Conservation (phyloP, 2,329 filamentous ascomycete genomes). For the Cladosporium sp. region DNA sequence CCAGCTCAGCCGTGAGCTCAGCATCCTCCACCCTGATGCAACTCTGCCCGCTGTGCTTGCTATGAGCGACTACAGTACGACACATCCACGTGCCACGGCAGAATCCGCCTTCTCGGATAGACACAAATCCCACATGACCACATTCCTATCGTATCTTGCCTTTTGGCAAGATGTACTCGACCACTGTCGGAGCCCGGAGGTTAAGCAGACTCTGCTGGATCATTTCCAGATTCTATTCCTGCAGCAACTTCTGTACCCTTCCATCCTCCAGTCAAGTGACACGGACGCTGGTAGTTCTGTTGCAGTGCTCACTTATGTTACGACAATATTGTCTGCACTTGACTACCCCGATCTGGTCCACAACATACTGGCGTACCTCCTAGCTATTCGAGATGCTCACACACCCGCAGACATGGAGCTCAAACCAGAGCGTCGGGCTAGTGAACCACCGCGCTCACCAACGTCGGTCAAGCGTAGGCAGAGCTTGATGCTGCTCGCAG, state of each 20-base stretch:
- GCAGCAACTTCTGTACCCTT: conserved; percentile 93
- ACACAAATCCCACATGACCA: conserved; percentile 82
- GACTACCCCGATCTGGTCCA: conserved; percentile 94
- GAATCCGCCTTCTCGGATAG: conserved; percentile 69
- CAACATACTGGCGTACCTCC: conserved; percentile 84
- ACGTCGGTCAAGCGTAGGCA: conserved; percentile 76
- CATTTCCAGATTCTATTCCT: conserved; percentile 97
- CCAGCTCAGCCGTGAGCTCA: conserved; percentile 69
- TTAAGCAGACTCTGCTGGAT: conserved; percentile 87
- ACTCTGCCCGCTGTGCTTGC: conserved; percentile 78
- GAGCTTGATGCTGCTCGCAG: conserved; percentile 80
- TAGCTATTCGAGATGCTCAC: conserved; percentile 66
- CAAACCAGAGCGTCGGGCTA: conserved; percentile 4
- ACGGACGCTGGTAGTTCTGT: conserved; percentile 95
- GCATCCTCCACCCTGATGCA: conserved; percentile 70
- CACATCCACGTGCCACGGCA: conserved; percentile 64
- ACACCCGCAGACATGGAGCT: conserved; percentile 13
- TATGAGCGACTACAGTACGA: conserved; percentile 82
- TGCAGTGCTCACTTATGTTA: conserved; percentile 88
- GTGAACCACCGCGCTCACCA: conserved; percentile 34
- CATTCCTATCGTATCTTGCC: conserved; percentile 87
- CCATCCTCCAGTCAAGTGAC: conserved; percentile 91
- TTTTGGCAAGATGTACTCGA: conserved; percentile 99
- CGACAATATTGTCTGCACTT: conserved; percentile 82
- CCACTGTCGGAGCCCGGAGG: conserved; percentile 86